These are phyloP conservation scores for Colletotrichum trifolii DNA, from an alignment of 2,329 filamentous ascomycete species.

Conservation along the genomic window DNA sequence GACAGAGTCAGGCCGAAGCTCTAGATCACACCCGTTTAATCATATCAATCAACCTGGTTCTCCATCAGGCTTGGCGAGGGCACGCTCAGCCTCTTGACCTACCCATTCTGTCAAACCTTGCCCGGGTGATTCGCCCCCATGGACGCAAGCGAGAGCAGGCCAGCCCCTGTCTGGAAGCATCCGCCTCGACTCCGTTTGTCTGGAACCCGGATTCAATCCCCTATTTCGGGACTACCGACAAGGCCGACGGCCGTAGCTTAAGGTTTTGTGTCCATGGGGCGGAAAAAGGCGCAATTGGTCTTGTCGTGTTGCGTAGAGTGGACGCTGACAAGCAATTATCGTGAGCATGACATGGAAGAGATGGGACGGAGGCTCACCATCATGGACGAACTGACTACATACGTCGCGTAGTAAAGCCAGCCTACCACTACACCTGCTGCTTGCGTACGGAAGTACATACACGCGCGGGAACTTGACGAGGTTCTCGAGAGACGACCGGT, in stretches of 20 bases:
- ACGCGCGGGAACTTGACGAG: too few relatives aligned
- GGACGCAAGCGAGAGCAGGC: conserved; percentile 5
- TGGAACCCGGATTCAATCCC: conserved; percentile 25
- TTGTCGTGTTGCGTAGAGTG: not conserved
- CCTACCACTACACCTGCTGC: too few relatives aligned
- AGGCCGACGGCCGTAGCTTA: conserved; percentile 25
- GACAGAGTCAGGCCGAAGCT: not conserved
- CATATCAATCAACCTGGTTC: conserved; percentile 33
- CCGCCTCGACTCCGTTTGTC: conserved; percentile 8
- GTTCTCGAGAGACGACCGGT: too few relatives aligned
- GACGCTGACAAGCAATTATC: not conserved
- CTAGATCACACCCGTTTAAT: conserved; percentile 18
- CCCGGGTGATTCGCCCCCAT: conserved; percentile 18
- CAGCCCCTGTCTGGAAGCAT: not conserved
- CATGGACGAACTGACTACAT: too few relatives aligned
- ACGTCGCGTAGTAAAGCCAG: too few relatives aligned
- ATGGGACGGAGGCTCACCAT: too few relatives aligned
- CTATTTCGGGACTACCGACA: conserved; percentile 30
- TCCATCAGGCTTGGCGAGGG: conserved; percentile 19
- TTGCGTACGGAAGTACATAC: too few relatives aligned
- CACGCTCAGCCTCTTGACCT: conserved; percentile 26
- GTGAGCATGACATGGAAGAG: too few relatives aligned
- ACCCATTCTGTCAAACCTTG: conserved; percentile 22
- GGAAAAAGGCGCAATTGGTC: conserved; percentile 12
- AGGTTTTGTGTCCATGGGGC: conserved; percentile 23